These are phyloP conservation scores for Aschersonia sp. DNA, from an alignment of 2,329 filamentous ascomycete genomes.

Conservation along the genomic window DNA sequence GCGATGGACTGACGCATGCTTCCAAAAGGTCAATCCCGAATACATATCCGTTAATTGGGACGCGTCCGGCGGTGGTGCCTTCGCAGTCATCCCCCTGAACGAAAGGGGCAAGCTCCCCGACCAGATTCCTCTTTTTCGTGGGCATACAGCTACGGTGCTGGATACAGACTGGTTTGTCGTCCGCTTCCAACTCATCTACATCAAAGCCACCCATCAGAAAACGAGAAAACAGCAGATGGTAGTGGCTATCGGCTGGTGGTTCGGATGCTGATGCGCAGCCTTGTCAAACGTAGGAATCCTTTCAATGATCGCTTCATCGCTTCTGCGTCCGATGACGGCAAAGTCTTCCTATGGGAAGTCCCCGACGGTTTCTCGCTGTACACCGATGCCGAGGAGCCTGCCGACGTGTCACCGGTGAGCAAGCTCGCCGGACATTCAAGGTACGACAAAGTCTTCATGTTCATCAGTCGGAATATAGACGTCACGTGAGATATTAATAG, in stretches of 20 bases:
- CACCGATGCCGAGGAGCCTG: constrained; percentile 70
- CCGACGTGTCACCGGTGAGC: constrained; percentile 65
- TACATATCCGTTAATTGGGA: constrained; percentile 99
- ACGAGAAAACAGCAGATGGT: no score
- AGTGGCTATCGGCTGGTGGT: no score
- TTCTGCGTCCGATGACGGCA: constrained; percentile 91
- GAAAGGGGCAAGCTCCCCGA: constrained; percentile 88
- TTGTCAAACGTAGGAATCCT: constrained; percentile 52
- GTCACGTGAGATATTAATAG: no score
- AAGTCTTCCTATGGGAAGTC: constrained; percentile 93
- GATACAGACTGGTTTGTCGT: constrained; percentile 77
- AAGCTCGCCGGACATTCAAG: constrained; percentile 79
- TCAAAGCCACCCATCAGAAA: no score
- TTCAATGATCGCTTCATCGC: constrained; percentile 91
- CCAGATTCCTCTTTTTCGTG: constrained; percentile 84
- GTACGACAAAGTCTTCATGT: constrained; percentile 24
- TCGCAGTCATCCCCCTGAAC: constrained; percentile 82
- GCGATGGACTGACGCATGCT: constrained; percentile 5
- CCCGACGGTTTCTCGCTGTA: constrained; percentile 75
- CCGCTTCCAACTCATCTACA: neutral
- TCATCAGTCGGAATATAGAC: neutral
- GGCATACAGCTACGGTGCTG: constrained; percentile 87
- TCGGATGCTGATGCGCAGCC: neutral
- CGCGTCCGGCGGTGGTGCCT: constrained; percentile 85
- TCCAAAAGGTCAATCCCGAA: constrained; percentile 70